Evolutionary conservation across 2,329 filamentous ascomycete genomes (phyloP).

Genomic region (Aspergillus quadricinctus): DNA sequence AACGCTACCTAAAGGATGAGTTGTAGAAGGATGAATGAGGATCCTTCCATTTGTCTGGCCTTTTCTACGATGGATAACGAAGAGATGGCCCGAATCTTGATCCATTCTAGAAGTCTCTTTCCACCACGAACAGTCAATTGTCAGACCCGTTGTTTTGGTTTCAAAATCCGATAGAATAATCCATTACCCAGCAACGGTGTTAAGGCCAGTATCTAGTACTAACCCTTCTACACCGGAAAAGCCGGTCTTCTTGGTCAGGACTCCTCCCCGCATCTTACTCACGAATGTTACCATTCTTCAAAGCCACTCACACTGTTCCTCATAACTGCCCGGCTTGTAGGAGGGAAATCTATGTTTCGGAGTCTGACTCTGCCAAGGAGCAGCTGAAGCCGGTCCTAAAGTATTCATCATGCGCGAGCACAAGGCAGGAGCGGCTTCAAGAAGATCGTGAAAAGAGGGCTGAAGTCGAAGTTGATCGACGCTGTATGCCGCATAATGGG

Average conservation of each 20-base stretch:
- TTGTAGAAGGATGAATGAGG: background rate
- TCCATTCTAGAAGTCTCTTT: background rate
- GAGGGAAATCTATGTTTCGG: background rate
- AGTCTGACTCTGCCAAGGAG: background rate
- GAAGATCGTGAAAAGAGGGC: slow-evolving; percentile 5
- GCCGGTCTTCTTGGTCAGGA: too few relatives aligned
- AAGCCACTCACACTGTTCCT: background rate
- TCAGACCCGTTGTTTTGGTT: background rate
- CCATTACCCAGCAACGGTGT: too few relatives aligned
- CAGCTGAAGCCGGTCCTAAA: background rate
- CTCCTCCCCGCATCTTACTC: too few relatives aligned
- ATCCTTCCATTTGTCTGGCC: background rate
- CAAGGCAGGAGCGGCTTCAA: slow-evolving; percentile 3
- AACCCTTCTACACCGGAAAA: too few relatives aligned
- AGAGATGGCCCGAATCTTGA: too few relatives aligned
- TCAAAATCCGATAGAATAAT: background rate
- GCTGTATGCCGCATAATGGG: slow-evolving; percentile 5
- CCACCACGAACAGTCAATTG: background rate
- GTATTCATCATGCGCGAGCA: slow-evolving; percentile 6
- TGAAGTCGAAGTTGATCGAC: background rate
- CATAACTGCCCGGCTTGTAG: background rate
- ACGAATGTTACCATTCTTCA: background rate
- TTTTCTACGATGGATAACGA: background rate
- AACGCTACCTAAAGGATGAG: background rate
- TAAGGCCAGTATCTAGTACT: too few relatives aligned